Percentiles rank a stretch among this genome's conserved stretches.
These are phyloP conservation scores for Lichtheimia ornata DNA, from an alignment of 371 early-diverging fungal species.

Conservation along the genomic window DNA sequence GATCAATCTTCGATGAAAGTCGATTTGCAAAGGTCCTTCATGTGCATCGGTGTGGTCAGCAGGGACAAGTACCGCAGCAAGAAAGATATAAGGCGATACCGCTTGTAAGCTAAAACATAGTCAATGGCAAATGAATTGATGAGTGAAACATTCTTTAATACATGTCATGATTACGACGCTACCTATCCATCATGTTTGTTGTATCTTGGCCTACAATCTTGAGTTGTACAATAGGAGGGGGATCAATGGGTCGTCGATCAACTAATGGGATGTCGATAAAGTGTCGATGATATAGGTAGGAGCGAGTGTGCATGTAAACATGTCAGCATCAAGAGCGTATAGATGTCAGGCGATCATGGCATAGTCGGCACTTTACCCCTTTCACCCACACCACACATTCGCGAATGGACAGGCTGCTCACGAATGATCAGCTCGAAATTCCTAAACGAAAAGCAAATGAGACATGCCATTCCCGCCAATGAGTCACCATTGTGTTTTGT, in stretches of 20 bases:
- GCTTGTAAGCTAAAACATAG: slow-evolving; percentile 7
- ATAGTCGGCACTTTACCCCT: slow-evolving; percentile 27
- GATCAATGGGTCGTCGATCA: slow-evolving; percentile 51
- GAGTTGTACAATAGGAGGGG: slow-evolving; percentile 45
- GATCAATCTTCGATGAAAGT: slow-evolving; percentile 28
- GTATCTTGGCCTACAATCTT: slow-evolving; percentile 14
- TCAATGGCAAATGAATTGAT: neutral
- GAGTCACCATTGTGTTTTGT: neutral
- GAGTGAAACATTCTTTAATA: neutral
- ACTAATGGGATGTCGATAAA: slow-evolving; percentile 17
- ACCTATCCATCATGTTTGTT: slow-evolving; percentile 13
- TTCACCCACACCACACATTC: slow-evolving; percentile 55
- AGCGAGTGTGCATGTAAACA: neutral
- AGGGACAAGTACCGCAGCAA: slow-evolving; percentile 39
- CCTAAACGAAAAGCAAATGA: slow-evolving; percentile 14
- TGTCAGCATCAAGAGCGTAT: neutral
- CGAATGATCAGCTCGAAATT: slow-evolving; percentile 36
- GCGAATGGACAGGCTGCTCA: slow-evolving; percentile 53
- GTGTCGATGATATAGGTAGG: too few relatives aligned
- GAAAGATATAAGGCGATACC: slow-evolving; percentile 29
- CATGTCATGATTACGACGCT: neutral
- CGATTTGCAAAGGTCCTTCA: slow-evolving; percentile 13
- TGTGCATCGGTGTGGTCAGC: slow-evolving; percentile 10
- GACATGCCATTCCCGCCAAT: too few relatives aligned
- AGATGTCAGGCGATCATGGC: too few relatives aligned